These are phyloP conservation scores for Flammula alnicola DNA, from an alignment of 1,284 basidiomycete species.

Conservation along the genomic window DNA sequence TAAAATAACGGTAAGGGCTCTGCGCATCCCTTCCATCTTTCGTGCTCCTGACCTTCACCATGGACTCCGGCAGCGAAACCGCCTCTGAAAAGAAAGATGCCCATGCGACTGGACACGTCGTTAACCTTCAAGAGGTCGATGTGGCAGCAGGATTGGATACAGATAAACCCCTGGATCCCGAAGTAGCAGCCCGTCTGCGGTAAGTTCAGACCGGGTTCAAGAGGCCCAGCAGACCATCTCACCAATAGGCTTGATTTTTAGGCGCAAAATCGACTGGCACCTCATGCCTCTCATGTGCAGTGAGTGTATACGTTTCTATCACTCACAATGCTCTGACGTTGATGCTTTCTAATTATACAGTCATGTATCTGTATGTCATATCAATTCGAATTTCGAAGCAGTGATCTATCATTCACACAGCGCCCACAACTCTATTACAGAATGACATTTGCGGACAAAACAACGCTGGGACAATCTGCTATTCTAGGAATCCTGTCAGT, in stretches of 20 bases:
- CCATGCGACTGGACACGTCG: conserved; percentile 23
- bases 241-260: conserved; percentile 28
- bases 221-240: background rate
- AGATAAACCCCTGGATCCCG: conserved; percentile 43
- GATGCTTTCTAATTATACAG: conserved; percentile 35
- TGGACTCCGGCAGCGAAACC: conserved; percentile 40
- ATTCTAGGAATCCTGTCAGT: conserved; percentile 68
- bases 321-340: conserved; percentile 7
- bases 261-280: conserved; percentile 73
- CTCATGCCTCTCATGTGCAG: conserved; percentile 81
- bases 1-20: background rate
- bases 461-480: conserved; percentile 73
- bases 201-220: conserved; percentile 23
- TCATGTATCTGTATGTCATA: conserved; percentile 55
- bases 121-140: conserved; percentile 45
- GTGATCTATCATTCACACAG: conserved; percentile 3
- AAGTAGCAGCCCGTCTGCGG: conserved; percentile 45
- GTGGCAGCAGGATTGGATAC: conserved; percentile 48
- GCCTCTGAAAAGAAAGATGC: conserved; percentile 35
- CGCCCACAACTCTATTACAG: conserved; percentile 36
- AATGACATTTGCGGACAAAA: conserved; percentile 74
- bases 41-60: conserved; percentile 17
- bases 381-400: background rate
- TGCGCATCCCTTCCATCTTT: background rate
- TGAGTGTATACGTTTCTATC: conserved; percentile 42